A percentile compares a stretch with the other conserved stretches of the same genome.
Evolutionary conservation across 1,139 yeast species (phyloP).

Genomic region (Meyerozyma sp.): DNA sequence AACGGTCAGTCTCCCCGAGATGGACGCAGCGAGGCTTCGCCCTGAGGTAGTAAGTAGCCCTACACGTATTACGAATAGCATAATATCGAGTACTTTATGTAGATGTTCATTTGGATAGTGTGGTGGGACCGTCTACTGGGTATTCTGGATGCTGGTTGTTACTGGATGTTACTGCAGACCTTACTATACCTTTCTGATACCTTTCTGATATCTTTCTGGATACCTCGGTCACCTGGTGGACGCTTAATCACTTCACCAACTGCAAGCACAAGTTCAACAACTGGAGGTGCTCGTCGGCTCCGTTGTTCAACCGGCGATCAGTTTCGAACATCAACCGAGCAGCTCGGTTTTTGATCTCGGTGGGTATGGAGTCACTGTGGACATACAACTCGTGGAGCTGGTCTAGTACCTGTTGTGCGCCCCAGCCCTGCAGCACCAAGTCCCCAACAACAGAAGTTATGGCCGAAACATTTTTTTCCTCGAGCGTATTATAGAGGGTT

Average conservation of each 20-base stretch:
- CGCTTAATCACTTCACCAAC: constrained; percentile 21
- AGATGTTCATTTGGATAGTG: too few relatives aligned
- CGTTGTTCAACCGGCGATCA: constrained; percentile 72
- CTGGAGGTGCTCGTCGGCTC: constrained; percentile 89
- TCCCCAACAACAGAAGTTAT: constrained; percentile 49
- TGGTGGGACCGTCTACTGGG: too few relatives aligned
- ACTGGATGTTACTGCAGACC: too few relatives aligned
- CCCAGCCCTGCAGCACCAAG: constrained; percentile 74
- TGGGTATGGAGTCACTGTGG: constrained; percentile 47
- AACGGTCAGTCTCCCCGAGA: neutral
- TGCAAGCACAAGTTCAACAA: constrained; percentile 64
- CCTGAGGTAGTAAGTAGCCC: neutral
- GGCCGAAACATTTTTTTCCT: constrained; percentile 26
- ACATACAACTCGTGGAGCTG: constrained; percentile 77
- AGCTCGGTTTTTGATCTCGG: constrained; percentile 58
- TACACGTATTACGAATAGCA: too few relatives aligned
- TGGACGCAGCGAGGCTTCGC: neutral
- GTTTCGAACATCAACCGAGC: constrained; percentile 65
- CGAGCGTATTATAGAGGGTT: constrained; percentile 34
- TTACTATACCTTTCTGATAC: too few relatives aligned
- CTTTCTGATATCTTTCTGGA: too few relatives aligned
- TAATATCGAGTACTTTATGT: too few relatives aligned
- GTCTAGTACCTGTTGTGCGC: constrained; percentile 71
- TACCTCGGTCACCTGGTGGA: too few relatives aligned
- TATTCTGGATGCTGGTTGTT: too few relatives aligned